phyloP scores from a whole-genome alignment of 352 stramenopile genomes.

The Phytophthora pini region DNA sequence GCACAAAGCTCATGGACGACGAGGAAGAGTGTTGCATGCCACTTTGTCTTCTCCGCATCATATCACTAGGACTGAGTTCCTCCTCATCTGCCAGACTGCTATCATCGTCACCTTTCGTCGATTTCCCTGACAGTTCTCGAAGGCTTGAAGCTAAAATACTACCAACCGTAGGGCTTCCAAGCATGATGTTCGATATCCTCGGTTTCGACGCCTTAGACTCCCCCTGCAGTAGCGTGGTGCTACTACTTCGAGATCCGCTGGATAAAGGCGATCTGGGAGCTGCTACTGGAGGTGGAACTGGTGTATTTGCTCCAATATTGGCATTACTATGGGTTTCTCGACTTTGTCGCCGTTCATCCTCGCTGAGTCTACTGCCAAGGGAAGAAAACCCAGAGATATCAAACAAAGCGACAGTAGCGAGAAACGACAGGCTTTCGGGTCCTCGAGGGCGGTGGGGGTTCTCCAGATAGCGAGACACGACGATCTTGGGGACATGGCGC shows the following conservation, averaged over 20 bases:
- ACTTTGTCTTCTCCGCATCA: conserved; percentile 53
- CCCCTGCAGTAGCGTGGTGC: conserved; percentile 12
- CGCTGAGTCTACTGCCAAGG: conserved; percentile 74
- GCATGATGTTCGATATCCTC: conserved; percentile 25
- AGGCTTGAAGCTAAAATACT: conserved; percentile 11
- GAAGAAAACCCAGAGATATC: conserved; percentile 90
- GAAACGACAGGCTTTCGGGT: conserved; percentile 56
- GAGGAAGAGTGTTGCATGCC: conserved; percentile 5
- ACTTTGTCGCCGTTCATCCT: conserved; percentile 62
- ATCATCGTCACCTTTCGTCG: conserved; percentile 10
- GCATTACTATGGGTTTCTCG: conserved; percentile 19
- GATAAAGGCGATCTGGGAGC: conserved; percentile 1
- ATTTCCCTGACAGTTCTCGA: conserved; percentile 14
- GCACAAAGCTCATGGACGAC: conserved; percentile 52
- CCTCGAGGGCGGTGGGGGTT: conserved; percentile 54
- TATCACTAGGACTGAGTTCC: conserved; percentile 33
- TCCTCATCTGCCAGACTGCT: conserved; percentile 12
- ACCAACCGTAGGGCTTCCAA: conserved; percentile 1
- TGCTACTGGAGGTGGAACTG: background rate
- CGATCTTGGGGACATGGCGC: conserved; percentile 79
- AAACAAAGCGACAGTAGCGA: conserved; percentile 79
- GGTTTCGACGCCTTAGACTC: conserved; percentile 12
- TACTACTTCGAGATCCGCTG: conserved; percentile 17
- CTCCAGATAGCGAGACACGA: conserved; percentile 64
- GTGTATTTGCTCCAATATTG: background rate